Evolutionary conservation across 441 rosid species (phyloP).

Genomic region (Syzygium malaccense): DNA sequence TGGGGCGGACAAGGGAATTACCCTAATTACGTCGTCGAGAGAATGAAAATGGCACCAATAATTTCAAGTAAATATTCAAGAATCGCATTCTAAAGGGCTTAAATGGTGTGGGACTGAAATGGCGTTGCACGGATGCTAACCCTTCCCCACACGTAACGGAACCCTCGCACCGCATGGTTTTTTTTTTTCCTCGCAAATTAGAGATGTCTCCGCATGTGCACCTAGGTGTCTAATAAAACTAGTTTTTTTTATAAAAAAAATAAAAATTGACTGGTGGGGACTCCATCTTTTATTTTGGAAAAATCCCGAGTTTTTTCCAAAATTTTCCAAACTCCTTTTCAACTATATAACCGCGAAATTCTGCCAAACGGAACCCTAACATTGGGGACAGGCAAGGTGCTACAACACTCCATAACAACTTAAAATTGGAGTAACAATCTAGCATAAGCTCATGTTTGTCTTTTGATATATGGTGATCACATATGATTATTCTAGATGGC

Average conservation of each 20-base stretch:
- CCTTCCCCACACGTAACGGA: background rate
- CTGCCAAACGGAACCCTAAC: background rate
- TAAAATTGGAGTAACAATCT: background rate
- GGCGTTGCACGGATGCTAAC: background rate
- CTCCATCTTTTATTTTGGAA: background rate
- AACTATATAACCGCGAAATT: background rate
- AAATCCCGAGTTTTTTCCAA: background rate
- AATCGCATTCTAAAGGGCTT: background rate
- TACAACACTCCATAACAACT: background rate
- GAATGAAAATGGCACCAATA: background rate
- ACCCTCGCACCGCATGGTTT: background rate
- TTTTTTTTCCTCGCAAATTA: background rate
- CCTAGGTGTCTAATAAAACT: background rate
- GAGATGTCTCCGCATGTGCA: background rate
- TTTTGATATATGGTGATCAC: background rate
- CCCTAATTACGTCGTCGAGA: background rate
- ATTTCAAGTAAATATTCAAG: background rate
- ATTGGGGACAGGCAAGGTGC: background rate
- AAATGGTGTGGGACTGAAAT: background rate
- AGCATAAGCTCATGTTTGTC: rapidly evolving
- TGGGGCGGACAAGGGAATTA: background rate
- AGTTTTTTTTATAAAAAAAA: rapidly evolving
- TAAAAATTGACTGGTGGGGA: no score
- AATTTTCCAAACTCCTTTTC: background rate
- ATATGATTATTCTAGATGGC: background rate